Base-by-base conservation (phyloP, 1,284 basidiomycete species). In the Inonotus hispidus region DNA sequence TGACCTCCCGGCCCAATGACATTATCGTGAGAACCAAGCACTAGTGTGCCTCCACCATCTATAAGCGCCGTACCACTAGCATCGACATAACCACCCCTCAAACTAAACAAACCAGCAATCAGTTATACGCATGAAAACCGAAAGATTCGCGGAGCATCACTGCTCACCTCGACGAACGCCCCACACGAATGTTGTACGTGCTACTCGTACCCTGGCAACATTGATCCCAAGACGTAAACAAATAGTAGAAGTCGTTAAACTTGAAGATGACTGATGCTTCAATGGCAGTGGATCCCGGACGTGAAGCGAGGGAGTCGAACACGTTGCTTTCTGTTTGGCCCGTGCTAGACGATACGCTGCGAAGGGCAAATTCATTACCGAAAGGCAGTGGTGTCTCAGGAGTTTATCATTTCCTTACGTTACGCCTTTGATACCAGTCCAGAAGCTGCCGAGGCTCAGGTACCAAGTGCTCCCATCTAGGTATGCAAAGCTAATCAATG, bases 181-280 rank as follows among this genome's bases (percentile, higher is more conserved):
- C 79, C 32, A 84, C 82, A 13, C 82, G 77, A 60, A 83, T 82
- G 65, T 83, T 84, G 66, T 84, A 84, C 0, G 82, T 84, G 68
- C 80, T 80, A 10, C 70, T 72, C 13, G 74, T 77, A 2, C 82
- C 82, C 25, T 68, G 46, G 71, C 83, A 85, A 70, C 83, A 84
- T 1, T 71, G 72, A 65, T 83, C 83, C 81, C 81, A 84, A 13
- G 77, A 79, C 0, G 78, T 77, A 70, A 84, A 85, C 29, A 85
- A 73, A 65, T 84, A 84, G 69, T 76, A 84, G 68, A 73, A 83
- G 47, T 65, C 73, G 27, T 74, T 74, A 62, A 71, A 67, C 65
- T 82, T 76, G 71, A 70, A 81, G 46, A 83, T 73, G 29, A 70
- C 71, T 56, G 55, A 46, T 14, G 62, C 68, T 55, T 70, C 67